Percentiles rank a stretch among this genome's conserved stretches.
Conservation (phyloP, 306 rosid species). For the Sicyos edulis region DNA sequence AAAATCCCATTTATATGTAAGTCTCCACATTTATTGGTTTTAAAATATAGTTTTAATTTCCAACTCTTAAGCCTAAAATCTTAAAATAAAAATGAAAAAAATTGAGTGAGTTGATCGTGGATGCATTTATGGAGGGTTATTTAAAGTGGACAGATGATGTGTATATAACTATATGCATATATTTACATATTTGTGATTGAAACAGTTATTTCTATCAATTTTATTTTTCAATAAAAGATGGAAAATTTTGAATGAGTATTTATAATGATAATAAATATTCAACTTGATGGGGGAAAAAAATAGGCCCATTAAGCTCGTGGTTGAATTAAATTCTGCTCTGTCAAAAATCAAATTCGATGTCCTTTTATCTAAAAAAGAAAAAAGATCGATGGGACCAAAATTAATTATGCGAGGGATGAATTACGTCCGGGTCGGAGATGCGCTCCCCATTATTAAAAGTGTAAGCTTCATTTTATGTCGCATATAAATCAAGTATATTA, state of each 20-base stretch:
- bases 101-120: background rate
- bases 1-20: no score
- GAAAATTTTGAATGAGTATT: background rate
- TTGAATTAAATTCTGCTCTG: constrained; percentile 6
- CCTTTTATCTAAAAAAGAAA: no score
- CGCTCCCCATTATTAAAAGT: background rate
- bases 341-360: background rate
- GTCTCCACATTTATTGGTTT: background rate
- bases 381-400: background rate
- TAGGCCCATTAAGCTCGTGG: background rate
- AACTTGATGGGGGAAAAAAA: background rate
- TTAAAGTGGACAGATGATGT: background rate
- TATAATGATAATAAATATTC: background rate
- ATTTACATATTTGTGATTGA: background rate
- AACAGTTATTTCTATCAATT: background rate
- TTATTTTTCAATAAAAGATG: no score
- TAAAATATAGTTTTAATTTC: no score
- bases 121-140: no score
- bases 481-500: no score
- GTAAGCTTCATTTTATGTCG: no score
- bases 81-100: no score
- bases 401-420: background rate
- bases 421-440: background rate
- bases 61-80: background rate
- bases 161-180: no score